Percentiles rank a stretch among this genome's conserved stretches.
Conservation (phyloP, 352 stramenopile genomes). For the Pythium chondricola region DNA sequence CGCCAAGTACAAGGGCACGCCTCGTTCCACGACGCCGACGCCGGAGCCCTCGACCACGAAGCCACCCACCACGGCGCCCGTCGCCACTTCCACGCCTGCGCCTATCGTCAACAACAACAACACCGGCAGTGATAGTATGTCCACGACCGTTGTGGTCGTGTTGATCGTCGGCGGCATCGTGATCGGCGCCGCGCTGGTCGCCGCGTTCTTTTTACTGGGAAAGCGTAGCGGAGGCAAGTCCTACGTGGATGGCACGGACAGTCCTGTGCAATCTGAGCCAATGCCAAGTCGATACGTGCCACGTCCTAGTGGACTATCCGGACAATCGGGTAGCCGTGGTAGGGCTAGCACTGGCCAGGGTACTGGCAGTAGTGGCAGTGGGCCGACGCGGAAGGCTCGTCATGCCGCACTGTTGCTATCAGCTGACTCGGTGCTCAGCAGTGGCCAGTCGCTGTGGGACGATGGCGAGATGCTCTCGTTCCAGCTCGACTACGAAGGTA, state of each 20-base stretch:
- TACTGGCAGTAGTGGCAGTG: not conserved
- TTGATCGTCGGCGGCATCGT: too few relatives aligned
- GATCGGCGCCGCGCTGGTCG: not conserved
- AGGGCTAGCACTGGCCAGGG: not conserved
- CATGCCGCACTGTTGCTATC: slow-evolving; percentile 1
- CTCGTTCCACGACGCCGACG: not conserved
- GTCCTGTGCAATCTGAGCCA: too few relatives aligned
- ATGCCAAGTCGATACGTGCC: too few relatives aligned
- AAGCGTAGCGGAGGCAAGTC: not conserved
- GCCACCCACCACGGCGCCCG: not conserved
- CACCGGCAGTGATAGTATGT: not conserved
- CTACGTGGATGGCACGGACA: too few relatives aligned
- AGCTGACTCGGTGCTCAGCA: slow-evolving; percentile 2
- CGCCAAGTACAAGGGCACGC: not conserved
- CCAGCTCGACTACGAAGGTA: slow-evolving; percentile 38
- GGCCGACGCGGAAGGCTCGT: slow-evolving; percentile 3
- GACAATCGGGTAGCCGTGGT: not conserved
- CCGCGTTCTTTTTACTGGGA: not conserved
- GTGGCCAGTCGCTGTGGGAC: slow-evolving; percentile 33
- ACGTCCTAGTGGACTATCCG: too few relatives aligned
- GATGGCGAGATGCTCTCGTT: slow-evolving; percentile 45
- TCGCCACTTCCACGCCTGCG: not conserved
- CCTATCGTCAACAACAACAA: not conserved
- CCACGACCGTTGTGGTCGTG: not conserved
- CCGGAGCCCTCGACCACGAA: not conserved